Percentiles rank a stretch among this genome's conserved stretches.
Evolutionary conservation across 2,329 filamentous ascomycete species (phyloP).

Genomic region (Fusarium kyushuense): DNA sequence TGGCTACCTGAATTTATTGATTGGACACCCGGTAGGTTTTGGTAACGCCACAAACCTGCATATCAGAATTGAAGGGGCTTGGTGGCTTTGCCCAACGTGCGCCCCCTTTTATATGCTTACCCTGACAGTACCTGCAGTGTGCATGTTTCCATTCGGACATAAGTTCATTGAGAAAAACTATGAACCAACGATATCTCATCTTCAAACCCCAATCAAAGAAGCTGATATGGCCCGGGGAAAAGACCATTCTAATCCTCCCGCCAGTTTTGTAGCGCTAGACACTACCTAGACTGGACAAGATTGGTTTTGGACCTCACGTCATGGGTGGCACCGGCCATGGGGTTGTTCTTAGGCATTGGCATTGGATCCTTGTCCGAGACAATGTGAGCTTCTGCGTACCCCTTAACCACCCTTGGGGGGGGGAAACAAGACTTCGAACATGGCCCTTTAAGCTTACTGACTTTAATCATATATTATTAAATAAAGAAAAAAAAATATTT

Average conservation of each 20-base stretch:
- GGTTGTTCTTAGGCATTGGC: conserved; percentile 42
- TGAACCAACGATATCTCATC: conserved; percentile 3
- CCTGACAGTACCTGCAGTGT: background rate
- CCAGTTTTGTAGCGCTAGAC: conserved; percentile 43
- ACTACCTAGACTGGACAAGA: conserved; percentile 20
- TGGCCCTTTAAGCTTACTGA: too few species aligned
- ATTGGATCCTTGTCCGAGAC: conserved; percentile 43
- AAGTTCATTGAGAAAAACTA: background rate
- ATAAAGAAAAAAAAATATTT: too few species aligned
- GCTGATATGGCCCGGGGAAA: conserved; percentile 2
- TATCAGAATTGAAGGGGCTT: conserved; percentile 22
- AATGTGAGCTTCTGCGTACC: conserved; percentile 47
- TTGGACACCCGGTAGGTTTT: background rate
- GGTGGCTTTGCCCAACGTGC: conserved; percentile 1
- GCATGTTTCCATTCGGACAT: background rate
- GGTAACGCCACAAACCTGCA: conserved; percentile 26
- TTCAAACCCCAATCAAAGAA: conserved; percentile 8
- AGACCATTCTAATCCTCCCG: conserved; percentile 22
- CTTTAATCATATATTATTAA: too few species aligned
- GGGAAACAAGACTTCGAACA: too few species aligned
- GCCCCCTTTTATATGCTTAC: conserved; percentile 22
- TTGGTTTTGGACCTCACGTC: conserved; percentile 26
- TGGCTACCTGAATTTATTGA: background rate
- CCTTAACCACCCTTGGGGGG: conserved; percentile 49
- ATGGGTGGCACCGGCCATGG: conserved; percentile 48